Evolutionary conservation across 176 grass and related monocot species (phyloP), one percentile per base, ranked within the genome.

Genomic region (Neostapfia colusana): DNA sequence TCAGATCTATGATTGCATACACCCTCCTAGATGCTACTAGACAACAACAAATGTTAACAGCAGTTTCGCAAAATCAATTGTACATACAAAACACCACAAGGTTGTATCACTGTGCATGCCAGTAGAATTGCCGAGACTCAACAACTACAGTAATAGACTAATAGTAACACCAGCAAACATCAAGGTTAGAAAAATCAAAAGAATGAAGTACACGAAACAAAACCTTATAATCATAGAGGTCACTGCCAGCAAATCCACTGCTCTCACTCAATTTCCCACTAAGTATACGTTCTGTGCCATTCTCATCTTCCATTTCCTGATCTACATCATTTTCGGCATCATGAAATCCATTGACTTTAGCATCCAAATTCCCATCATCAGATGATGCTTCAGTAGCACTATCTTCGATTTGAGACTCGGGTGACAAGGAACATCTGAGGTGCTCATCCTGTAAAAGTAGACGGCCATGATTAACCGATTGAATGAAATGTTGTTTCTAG

Each of bases 261-360:
- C 96, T 95, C 80, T 95, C 96, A 82, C 92, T 99, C 75, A 99
- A 78, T 77, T 99, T 99, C 79, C 96, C 96, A 78, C 92, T 95
- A 86, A 88, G 92, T 79, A 99, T 71, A 60, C 87, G 87, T 28
- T 99, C 94, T 24, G 82, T 67, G 69, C 82, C 88, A 78, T 88
- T 82, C 20, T 85, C 89, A 92, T 90, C 85, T 39, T 92, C 81
- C 71, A 95, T 75, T 86, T 92, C 92, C 73, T 86, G 89, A 89
- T 99, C 96, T 51, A 73, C 85, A 79, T 97, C 90, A 89, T 90
- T 87, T 87, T 95, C 89, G 59, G 87, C 91, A 88, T 95, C 89
- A 83, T 99, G 96, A 85, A 90, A 95, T 62, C 92, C 96, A 62
- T 99, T 93, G 28, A 44, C 89, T 79, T 95, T 95, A 12, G 76